A percentile compares a stretch with the other conserved stretches of the same genome.
These are phyloP conservation scores for Scedosporium minutisporum DNA, from an alignment of 2,329 filamentous ascomycete species.

Conservation along the genomic window DNA sequence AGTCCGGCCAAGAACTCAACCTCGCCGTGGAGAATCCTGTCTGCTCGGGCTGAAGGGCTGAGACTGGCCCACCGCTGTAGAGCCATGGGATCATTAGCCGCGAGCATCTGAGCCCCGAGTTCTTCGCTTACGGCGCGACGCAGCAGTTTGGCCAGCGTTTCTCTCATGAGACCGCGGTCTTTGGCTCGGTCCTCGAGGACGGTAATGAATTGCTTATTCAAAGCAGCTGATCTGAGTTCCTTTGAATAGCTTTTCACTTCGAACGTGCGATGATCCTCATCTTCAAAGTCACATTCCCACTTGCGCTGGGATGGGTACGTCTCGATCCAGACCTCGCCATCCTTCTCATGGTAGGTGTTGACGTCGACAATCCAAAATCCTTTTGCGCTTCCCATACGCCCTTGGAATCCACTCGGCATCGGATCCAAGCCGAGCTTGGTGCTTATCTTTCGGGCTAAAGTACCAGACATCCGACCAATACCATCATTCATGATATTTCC, in stretches of 20 bases:
- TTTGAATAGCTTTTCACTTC: slow-evolving; percentile 47
- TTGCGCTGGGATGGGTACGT: slow-evolving; percentile 60
- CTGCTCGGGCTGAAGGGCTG: slow-evolving; percentile 22
- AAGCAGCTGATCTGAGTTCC: slow-evolving; percentile 37
- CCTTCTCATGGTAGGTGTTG: slow-evolving; percentile 19
- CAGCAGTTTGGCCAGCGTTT: slow-evolving; percentile 39
- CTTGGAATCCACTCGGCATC: slow-evolving; percentile 59
- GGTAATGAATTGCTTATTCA: slow-evolving; percentile 61
- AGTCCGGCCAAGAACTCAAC: slow-evolving; percentile 39
- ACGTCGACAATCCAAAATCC: slow-evolving; percentile 63
- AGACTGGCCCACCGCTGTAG: slow-evolving; percentile 46
- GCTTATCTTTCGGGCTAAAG: slow-evolving; percentile 44
- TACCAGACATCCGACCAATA: slow-evolving; percentile 54
- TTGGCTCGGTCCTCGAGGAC: slow-evolving; percentile 54
- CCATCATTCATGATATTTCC: slow-evolving; percentile 55
- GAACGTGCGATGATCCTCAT: slow-evolving; percentile 49
- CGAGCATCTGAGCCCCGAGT: slow-evolving; percentile 39
- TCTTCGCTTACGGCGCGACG: slow-evolving; percentile 38
- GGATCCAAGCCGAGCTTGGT: slow-evolving; percentile 37
- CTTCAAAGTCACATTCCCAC: slow-evolving; percentile 43
- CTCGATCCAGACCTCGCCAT: slow-evolving; percentile 52
- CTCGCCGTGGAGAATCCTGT: slow-evolving; percentile 28
- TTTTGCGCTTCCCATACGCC: slow-evolving; percentile 62
- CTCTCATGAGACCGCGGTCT: slow-evolving; percentile 31
- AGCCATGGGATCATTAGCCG: slow-evolving; percentile 37